phyloP scores from a whole-genome alignment of 345 rosid species.

The Salix purpurea region DNA sequence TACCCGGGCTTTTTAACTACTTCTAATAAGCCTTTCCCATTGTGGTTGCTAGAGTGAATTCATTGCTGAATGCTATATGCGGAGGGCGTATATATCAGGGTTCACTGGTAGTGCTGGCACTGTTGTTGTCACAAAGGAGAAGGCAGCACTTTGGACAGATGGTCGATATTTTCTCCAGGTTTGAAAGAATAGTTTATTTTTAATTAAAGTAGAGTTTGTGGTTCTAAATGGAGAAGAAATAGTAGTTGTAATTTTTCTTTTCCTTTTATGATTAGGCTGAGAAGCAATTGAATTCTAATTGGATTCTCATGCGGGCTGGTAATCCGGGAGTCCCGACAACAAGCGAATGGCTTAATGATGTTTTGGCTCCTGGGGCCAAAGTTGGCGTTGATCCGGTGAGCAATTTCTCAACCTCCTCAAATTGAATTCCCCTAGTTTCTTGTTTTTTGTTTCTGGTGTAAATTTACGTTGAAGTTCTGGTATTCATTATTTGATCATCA shows the following conservation, averaged over 20 bases:
- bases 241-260: neutral
- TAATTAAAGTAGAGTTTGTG: no score
- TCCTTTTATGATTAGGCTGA: slow-evolving; percentile 55
- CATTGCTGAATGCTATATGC: slow-evolving; percentile 86
- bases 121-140: slow-evolving; percentile 79
- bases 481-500: neutral
- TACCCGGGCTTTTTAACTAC: neutral
- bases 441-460: neutral
- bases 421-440: neutral
- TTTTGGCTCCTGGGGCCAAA: slow-evolving; percentile 78
- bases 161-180: slow-evolving; percentile 99
- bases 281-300: slow-evolving; percentile 68
- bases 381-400: slow-evolving; percentile 97
- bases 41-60: slow-evolving; percentile 69
- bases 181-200: slow-evolving; percentile 4
- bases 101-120: slow-evolving; percentile 96
- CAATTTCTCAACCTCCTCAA: slow-evolving; percentile 30
- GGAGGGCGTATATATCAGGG: slow-evolving; percentile 80
- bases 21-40: neutral
- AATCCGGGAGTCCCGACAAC: slow-evolving; percentile 77
- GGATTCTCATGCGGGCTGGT: slow-evolving; percentile 97
- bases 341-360: slow-evolving; percentile 85
- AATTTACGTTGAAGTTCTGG: neutral
- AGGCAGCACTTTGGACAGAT: slow-evolving; percentile 96
- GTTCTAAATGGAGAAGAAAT: neutral